A percentile compares a stretch with the other conserved stretches of the same genome.
Evolutionary conservation across 2,329 filamentous ascomycete species (phyloP).

Genomic region (Epichloe aotearoae): DNA sequence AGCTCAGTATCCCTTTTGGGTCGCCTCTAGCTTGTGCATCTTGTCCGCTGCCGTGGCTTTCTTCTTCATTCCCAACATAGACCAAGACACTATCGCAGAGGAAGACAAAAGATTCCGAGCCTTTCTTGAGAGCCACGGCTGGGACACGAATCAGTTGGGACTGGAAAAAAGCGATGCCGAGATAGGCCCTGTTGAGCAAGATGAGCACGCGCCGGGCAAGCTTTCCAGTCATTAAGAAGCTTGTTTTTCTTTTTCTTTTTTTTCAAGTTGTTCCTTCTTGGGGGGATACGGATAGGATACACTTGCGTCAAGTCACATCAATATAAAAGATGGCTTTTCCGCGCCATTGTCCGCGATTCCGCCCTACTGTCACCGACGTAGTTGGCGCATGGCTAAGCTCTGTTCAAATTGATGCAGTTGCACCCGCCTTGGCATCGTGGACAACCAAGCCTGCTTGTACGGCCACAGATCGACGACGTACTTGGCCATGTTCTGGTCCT

Average conservation of each 20-base stretch:
- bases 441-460: too few relatives aligned
- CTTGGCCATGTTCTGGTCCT: not conserved
- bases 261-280: too few relatives aligned
- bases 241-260: not conserved
- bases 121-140: slow-evolving; percentile 62
- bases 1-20: slow-evolving; percentile 82
- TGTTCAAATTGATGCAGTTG: too few relatives aligned
- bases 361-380: not conserved
- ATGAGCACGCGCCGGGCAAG: not conserved
- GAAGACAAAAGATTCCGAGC: slow-evolving; percentile 67
- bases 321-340: not conserved
- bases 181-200: not conserved
- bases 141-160: slow-evolving; percentile 50
- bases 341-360: not conserved
- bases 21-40: slow-evolving; percentile 66
- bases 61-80: slow-evolving; percentile 61
- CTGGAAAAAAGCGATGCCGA: slow-evolving; percentile 3
- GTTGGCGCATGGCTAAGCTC: not conserved
- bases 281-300: too few relatives aligned
- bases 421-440: not conserved
- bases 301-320: too few relatives aligned
- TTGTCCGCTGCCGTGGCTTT: slow-evolving; percentile 48
- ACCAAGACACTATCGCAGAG: slow-evolving; percentile 69
- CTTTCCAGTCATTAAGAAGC: not conserved
- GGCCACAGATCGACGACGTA: not conserved